Evolutionary conservation across 257 asterid species (phyloP), one percentile per base, ranked within the genome.

Genomic region (Salvia hispanica): DNA sequence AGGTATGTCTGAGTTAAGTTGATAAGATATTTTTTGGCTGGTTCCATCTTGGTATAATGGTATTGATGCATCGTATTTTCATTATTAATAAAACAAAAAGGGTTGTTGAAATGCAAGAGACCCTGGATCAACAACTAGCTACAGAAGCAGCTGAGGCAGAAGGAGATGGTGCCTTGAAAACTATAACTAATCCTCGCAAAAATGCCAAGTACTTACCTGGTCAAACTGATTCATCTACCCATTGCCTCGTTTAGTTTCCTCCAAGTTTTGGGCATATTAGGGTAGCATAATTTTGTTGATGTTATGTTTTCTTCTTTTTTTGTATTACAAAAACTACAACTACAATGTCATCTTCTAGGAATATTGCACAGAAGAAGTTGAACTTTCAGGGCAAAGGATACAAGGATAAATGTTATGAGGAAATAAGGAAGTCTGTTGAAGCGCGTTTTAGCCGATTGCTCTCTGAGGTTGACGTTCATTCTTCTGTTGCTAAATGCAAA

Each of bases 41-140:
- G 70, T 72, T 64, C 68, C 68, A 21, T 79, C 58, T 77, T 54
- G 55, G 36, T n/a, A n/a, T n/a, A n/a, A n/a, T n/a, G n/a, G n/a
- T 65, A 71, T 76, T 72, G 58, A 78, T 68, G 67, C 34, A 36
- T 67, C 50, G 42, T 10, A 0, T 63, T 74, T 58, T 45, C 58
- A 52, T 60, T 48, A 25, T 52, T 52, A 53, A 55, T 25, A 28
- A 63, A 69, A 69, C 64, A 48, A 54, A 70, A 68, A 94, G 99
- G 85, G 97, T 94, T 78, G 89, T 94, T 83, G 99, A 94, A 83
- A 91, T 88, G 96, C 99, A 94, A 91, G 99, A 94, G 85, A 91
- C 86, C 70, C 80, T 94, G 73, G 99, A 94, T 73, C 86, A 88
- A 80, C 92, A 93, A 79, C 83, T 94, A 69, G 97, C 97, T 65